Evolutionary conservation across 2,329 filamentous ascomycete genomes (phyloP).

Genomic region (Colletotrichum cuscutae): DNA sequence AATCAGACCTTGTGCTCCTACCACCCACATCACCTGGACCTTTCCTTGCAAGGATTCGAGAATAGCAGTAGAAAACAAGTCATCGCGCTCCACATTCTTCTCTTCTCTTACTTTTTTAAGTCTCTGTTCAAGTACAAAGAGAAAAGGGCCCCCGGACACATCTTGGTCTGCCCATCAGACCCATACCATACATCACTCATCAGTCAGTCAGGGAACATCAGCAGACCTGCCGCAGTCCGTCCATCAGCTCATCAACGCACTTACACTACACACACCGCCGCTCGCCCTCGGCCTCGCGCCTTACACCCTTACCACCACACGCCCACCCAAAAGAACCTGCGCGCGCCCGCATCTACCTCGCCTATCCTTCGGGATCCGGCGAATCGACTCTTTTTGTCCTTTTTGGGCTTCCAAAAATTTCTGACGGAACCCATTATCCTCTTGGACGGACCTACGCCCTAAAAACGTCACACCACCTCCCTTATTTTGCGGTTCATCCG

Average conservation of each 20-base stretch:
- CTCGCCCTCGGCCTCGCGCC: slow-evolving; percentile 1
- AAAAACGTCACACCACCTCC: slow-evolving; percentile 24
- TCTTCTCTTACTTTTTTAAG: background rate
- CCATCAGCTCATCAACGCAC: slow-evolving; percentile 8
- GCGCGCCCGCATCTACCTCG: slow-evolving; percentile 15
- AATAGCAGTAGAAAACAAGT: background rate
- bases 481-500: slow-evolving; percentile 9
- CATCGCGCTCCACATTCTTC: background rate
- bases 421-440: slow-evolving; percentile 1
- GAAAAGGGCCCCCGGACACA: background rate
- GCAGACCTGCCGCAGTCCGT: background rate
- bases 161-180: background rate
- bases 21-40: slow-evolving; percentile 13
- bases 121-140: slow-evolving; percentile 12
- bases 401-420: background rate
- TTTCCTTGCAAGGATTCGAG: slow-evolving; percentile 7
- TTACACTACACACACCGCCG: slow-evolving; percentile 1
- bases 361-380: slow-evolving; percentile 34
- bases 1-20: slow-evolving; percentile 7
- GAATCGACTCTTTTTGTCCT: slow-evolving; percentile 22
- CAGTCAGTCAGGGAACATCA: slow-evolving; percentile 9
- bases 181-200: background rate
- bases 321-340: background rate
- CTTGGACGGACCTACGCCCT: slow-evolving; percentile 17
- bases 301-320: slow-evolving; percentile 1